These are phyloP conservation scores for Cryptococcus neoformans DNA, from an alignment of 1,284 basidiomycete species.

Conservation along the genomic window DNA sequence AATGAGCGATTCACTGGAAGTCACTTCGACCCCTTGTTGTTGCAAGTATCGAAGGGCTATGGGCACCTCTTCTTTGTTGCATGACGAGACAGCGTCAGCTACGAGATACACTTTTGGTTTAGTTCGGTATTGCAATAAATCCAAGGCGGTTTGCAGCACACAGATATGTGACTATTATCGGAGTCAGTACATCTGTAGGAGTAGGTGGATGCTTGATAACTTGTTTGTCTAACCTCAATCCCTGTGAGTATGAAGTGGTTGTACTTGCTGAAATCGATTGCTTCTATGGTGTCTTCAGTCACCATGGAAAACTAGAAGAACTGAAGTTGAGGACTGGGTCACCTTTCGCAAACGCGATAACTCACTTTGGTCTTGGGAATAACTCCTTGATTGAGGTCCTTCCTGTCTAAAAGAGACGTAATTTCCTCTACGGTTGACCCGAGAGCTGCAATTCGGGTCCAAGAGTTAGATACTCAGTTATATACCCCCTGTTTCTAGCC, in stretches of 20 bases:
- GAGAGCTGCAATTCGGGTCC: conserved; percentile 4
- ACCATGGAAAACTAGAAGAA: conserved; percentile 75
- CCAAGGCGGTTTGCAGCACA: conserved; percentile 74
- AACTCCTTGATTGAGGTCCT: conserved; percentile 37
- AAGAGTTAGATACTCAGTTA: background rate
- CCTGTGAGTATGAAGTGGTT: conserved; percentile 73
- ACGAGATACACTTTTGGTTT: conserved; percentile 53
- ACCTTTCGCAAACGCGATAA: conserved; percentile 26
- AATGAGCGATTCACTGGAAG: conserved; percentile 74
- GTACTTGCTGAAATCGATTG: conserved; percentile 53
- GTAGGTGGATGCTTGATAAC: background rate
- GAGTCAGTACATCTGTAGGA: background rate
- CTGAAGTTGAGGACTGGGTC: conserved; percentile 46
- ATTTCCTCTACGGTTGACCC: conserved; percentile 12
- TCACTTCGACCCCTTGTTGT: conserved; percentile 69
- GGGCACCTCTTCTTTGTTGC: conserved; percentile 57
- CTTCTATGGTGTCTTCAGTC: conserved; percentile 59
- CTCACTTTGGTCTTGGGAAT: conserved; percentile 40
- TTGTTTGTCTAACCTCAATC: conserved; percentile 57
- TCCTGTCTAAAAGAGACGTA: background rate
- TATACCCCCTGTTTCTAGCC: background rate
- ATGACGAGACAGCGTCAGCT: conserved; percentile 80
- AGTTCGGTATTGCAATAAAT: conserved; percentile 53
- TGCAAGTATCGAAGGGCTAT: conserved; percentile 60
- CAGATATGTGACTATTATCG: conserved; percentile 70